Conservation (phyloP, 108 stramenopile genomes). For the Conticribra guillardii region DNA sequence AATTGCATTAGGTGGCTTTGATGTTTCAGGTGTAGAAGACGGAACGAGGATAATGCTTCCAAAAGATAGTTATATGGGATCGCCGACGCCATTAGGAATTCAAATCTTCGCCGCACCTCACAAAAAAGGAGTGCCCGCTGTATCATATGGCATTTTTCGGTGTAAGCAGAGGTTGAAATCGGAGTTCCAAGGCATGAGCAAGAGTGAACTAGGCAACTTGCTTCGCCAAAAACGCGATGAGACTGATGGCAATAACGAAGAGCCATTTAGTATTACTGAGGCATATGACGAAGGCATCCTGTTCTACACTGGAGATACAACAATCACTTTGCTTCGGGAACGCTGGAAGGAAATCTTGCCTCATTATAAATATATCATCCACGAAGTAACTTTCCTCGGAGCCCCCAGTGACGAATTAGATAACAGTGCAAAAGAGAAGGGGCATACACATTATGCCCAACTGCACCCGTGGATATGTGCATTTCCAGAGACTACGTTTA, state of each 20-base stretch:
- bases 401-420: slow-evolving; percentile 50
- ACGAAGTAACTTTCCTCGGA: slow-evolving; percentile 65
- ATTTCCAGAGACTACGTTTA: slow-evolving; percentile 62
- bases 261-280: slow-evolving; percentile 50
- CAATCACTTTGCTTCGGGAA: slow-evolving; percentile 53
- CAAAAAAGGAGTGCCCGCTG: slow-evolving; percentile 56
- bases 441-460: slow-evolving; percentile 66
- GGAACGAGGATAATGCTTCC: slow-evolving; percentile 54
- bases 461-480: slow-evolving; percentile 64
- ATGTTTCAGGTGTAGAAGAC: slow-evolving; percentile 43
- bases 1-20: slow-evolving; percentile 48
- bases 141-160: slow-evolving; percentile 58
- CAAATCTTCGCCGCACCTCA: slow-evolving; percentile 58
- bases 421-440: slow-evolving; percentile 37
- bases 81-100: slow-evolving; percentile 58
- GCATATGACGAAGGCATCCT: slow-evolving; percentile 55
- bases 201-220: slow-evolving; percentile 48
- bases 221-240: slow-evolving; percentile 26
- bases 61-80: slow-evolving; percentile 39
- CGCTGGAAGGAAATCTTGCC: slow-evolving; percentile 54
- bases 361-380: slow-evolving; percentile 55
- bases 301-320: slow-evolving; percentile 65
- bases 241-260: slow-evolving; percentile 2
- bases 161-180: slow-evolving; percentile 48
- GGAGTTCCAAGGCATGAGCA: slow-evolving; percentile 49